These are phyloP conservation scores for Trichoderma gamsii DNA, from an alignment of 495 filamentous ascomycete genomes.

Conservation along the genomic window DNA sequence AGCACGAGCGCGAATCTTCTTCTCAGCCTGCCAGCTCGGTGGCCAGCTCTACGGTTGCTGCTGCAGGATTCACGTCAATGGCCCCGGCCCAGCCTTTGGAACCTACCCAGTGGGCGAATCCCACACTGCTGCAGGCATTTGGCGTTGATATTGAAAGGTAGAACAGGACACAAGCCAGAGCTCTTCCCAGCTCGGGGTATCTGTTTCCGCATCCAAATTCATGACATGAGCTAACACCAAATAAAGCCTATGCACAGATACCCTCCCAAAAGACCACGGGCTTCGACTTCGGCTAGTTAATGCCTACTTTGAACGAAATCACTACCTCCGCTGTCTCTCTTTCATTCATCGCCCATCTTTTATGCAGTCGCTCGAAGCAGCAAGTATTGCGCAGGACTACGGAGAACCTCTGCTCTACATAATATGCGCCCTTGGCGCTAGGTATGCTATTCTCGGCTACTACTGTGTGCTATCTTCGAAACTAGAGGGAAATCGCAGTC, in stretches of 20 bases:
- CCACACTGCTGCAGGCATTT: neutral
- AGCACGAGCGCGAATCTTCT: neutral
- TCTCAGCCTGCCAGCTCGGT: neutral
- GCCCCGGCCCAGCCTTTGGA: neutral
- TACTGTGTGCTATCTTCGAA: neutral
- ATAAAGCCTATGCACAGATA: neutral
- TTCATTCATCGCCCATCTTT: neutral
- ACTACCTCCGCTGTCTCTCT: conserved; percentile 5
- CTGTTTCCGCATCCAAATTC: neutral
- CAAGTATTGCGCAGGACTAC: neutral
- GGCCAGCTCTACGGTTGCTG: conserved; percentile 1
- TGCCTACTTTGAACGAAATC: neutral
- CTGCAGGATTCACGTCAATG: neutral
- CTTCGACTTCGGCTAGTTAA: conserved; percentile 1
- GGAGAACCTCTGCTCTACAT: neutral
- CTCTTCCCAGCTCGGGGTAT: neutral
- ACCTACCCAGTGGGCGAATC: neutral
- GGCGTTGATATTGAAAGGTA: conserved; percentile 5
- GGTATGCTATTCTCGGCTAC: neutral
- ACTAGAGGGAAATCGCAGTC: neutral
- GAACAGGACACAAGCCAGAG: neutral
- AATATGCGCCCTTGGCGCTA: conserved; percentile 7
- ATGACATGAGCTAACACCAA: neutral
- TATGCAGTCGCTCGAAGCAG: conserved; percentile 3
- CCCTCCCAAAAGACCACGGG: conserved; percentile 3